Base-by-base conservation (phyloP, 192 early-diverging fungal genomes). In the Fimicolochytrium jonesii region DNA sequence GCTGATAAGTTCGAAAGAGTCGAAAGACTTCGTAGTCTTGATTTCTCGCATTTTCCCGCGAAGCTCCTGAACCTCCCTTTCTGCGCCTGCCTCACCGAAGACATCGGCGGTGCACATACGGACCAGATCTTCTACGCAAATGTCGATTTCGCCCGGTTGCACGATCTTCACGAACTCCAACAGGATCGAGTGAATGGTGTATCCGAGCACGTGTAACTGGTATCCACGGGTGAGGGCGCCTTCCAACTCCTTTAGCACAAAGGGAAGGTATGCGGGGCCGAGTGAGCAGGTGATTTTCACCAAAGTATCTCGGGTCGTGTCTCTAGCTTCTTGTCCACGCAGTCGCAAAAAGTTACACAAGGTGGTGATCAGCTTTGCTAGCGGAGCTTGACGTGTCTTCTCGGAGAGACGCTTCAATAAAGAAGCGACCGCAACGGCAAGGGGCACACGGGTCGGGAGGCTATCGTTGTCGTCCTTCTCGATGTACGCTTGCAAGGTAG, bases 201-300 rank as follows among this genome's bases (percentile, higher is more conserved):
- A 97, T 37, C 90, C 92, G n/a, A 99, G 84, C 13, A 99, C 90
- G 70, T 98, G 95, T 31, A 90, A 77, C 59, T 95, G 90, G 59
- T 92, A 90, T 39, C 95, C 97, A 5, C 90, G 79, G 26, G 81
- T 76, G 45, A 99, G 69, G 20, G 87, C 86, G 17, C 81, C 72
- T 42, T 75, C 73, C 32, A 99, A 75, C 69, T 96, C 92, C 59
- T 88, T 89, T 17, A 99, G 65, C 44, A 98, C 83, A 69, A 94
- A 99, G 7, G 77, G 80, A 54, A 99, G 86, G 74, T 90, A 97
- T 6, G 69, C 36, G 0, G 91, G 78, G 4, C 94, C 94, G 15
- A 98, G 74, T 68, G 92, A 84, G 34, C 82, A 81, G 9, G 84
- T 82, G 36, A 97, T 94, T 61, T 90, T 94, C 36, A 90, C 74